Evolutionary conservation across 192 early-diverging fungal genomes (phyloP).

Genomic region (Backusella liffmaniae): DNA sequence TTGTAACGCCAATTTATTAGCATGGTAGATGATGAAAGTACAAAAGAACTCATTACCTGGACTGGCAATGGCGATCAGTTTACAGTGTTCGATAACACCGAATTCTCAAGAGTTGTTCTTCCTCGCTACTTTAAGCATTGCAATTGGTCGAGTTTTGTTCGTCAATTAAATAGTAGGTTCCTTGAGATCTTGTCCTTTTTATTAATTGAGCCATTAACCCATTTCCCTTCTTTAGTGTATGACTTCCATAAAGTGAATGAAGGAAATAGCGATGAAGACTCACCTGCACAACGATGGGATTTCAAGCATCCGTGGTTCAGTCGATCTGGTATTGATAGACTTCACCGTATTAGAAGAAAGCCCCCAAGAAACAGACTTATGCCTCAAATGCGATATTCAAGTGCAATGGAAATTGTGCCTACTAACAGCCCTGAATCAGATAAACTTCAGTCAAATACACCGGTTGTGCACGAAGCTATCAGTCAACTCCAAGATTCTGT

Average conservation of each 20-base stretch:
- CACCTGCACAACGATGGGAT: slow-evolving; percentile 59
- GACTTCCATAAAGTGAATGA: slow-evolving; percentile 72
- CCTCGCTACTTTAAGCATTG: slow-evolving; percentile 88
- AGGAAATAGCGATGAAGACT: slow-evolving; percentile 38
- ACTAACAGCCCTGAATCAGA: neutral
- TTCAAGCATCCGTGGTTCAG: slow-evolving; percentile 84
- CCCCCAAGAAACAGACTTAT: neutral
- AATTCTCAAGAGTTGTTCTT: slow-evolving; percentile 71
- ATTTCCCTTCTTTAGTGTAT: slow-evolving; percentile 51
- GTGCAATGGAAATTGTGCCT: slow-evolving; percentile 1
- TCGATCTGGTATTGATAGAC: slow-evolving; percentile 44
- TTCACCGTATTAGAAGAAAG: slow-evolving; percentile 7
- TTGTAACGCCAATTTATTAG: slow-evolving; percentile 29
- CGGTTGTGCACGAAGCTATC: neutral
- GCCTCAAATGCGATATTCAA: slow-evolving; percentile 8
- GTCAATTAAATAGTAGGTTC: slow-evolving; percentile 73
- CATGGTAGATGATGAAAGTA: slow-evolving; percentile 65
- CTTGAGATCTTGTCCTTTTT: neutral
- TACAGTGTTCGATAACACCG: slow-evolving; percentile 77
- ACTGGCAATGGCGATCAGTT: slow-evolving; percentile 77
- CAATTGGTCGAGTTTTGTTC: slow-evolving; percentile 85
- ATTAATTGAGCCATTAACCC: neutral
- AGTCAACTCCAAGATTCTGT: neutral
- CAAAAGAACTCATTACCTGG: slow-evolving; percentile 67
- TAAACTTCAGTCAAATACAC: neutral